A percentile compares a stretch with the other conserved stretches of the same genome.
phyloP scores from a whole-genome alignment of 1,284 basidiomycete species.

The Cryptococcus floricola region DNA sequence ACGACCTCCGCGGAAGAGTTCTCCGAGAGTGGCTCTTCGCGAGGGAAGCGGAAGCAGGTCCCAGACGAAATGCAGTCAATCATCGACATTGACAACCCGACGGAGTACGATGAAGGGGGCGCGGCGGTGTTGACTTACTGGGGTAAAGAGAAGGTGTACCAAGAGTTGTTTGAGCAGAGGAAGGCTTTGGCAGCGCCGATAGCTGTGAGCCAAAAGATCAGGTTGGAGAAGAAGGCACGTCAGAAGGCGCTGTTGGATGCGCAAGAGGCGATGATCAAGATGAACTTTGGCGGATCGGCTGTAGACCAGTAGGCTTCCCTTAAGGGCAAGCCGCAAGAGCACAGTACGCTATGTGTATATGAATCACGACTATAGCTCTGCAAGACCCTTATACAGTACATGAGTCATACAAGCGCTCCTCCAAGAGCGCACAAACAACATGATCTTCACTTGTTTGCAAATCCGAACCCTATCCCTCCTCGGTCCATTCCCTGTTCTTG shows the following conservation, averaged over 20 bases:
- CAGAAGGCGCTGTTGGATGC: neutral
- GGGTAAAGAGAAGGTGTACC: slow-evolving; percentile 19
- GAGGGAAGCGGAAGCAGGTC: too few relatives aligned
- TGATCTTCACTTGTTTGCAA: neutral
- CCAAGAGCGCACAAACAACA: neutral
- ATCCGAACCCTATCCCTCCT: neutral
- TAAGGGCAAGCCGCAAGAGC: neutral
- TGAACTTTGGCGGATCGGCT: neutral
- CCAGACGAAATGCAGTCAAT: neutral
- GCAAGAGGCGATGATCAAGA: neutral
- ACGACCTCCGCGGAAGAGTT: too few relatives aligned
- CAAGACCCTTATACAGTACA: neutral
- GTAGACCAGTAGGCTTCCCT: neutral
- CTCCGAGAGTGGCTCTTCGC: neutral
- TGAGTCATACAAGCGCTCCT: neutral
- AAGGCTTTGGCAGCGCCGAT: slow-evolving; percentile 9
- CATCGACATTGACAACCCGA: slow-evolving; percentile 18
- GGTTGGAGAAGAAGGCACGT: slow-evolving; percentile 2
- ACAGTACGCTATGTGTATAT: neutral
- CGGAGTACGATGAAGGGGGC: slow-evolving; percentile 9
- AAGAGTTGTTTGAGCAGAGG: slow-evolving; percentile 10
- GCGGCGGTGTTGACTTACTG: slow-evolving; percentile 19
- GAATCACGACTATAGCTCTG: too few relatives aligned
- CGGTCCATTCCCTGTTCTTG: neutral
- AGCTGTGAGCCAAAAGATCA: slow-evolving; percentile 13